A percentile compares a stretch with the other conserved stretches of the same genome.
Conservation (phyloP, 441 rosid species). For the Biscutella laevigata region DNA sequence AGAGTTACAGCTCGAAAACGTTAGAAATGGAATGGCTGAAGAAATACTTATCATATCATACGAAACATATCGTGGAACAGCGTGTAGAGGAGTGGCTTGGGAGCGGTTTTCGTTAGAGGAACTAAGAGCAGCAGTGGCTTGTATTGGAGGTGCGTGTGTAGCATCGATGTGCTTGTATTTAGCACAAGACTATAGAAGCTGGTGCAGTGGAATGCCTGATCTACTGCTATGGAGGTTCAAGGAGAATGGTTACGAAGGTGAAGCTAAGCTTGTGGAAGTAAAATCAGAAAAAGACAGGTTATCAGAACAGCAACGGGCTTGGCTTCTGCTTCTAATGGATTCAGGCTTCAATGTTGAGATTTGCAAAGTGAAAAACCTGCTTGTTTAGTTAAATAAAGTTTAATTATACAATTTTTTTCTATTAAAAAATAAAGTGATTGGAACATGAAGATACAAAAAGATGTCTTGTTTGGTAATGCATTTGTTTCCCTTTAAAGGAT, state of each 20-base stretch:
- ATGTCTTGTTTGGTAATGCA: no score
- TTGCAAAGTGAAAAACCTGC: slow-evolving; percentile 55
- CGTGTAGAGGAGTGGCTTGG: slow-evolving; percentile 82
- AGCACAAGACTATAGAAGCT: slow-evolving; percentile 71
- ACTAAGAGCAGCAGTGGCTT: slow-evolving; percentile 74
- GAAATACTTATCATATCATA: slow-evolving; percentile 69
- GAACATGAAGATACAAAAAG: not conserved
- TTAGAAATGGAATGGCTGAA: slow-evolving; percentile 70
- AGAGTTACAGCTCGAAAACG: slow-evolving; percentile 52
- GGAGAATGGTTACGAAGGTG: slow-evolving; percentile 58
- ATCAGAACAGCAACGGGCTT: slow-evolving; percentile 88
- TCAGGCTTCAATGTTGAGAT: slow-evolving; percentile 74
- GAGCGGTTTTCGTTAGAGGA: slow-evolving; percentile 56
- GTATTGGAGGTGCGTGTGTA: slow-evolving; percentile 64
- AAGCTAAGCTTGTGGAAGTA: slow-evolving; percentile 94
- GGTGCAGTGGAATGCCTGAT: slow-evolving; percentile 98
- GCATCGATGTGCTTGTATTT: slow-evolving; percentile 63
- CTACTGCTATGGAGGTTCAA: slow-evolving; percentile 79
- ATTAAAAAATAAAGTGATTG: no score
- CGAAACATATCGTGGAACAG: slow-evolving; percentile 58
- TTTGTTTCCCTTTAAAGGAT: no score
- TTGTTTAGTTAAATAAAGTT: not conserved
- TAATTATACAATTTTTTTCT: no score
- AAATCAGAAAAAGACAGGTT: slow-evolving; percentile 78
- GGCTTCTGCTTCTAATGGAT: slow-evolving; percentile 77